Conservation (phyloP, 257 asterid genomes). For the Ophiorrhiza pumila region DNA sequence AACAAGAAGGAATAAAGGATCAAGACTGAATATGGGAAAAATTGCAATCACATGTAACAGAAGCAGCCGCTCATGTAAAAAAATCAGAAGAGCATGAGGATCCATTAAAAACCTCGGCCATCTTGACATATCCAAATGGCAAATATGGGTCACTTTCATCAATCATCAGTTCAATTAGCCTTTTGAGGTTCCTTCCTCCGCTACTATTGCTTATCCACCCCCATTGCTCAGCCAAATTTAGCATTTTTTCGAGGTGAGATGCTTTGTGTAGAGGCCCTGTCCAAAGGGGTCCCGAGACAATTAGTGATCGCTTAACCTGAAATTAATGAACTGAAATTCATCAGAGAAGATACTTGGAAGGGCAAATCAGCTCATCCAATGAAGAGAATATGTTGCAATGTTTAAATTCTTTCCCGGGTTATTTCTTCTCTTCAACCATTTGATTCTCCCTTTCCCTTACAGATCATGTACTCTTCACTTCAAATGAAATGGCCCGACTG, state of each 20-base stretch:
- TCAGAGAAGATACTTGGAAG: background rate
- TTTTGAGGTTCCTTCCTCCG: slow-evolving; percentile 59
- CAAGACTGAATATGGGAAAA: background rate
- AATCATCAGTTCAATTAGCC: slow-evolving; percentile 61
- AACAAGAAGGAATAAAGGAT: slow-evolving; percentile 9
- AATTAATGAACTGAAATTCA: slow-evolving; percentile 13
- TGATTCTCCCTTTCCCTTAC: background rate
- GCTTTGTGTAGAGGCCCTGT: slow-evolving; percentile 85
- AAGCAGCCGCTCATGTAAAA: background rate
- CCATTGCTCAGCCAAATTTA: slow-evolving; percentile 72
- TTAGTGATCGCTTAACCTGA: slow-evolving; percentile 62
- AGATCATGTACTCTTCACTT: background rate
- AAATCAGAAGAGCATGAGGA: background rate
- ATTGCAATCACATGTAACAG: background rate
- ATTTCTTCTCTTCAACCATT: background rate
- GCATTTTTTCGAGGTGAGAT: slow-evolving; percentile 54
- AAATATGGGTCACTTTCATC: slow-evolving; percentile 76
- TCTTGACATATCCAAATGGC: slow-evolving; percentile 77
- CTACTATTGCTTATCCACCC: slow-evolving; percentile 67
- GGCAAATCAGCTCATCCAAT: background rate
- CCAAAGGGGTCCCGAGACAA: slow-evolving; percentile 96
- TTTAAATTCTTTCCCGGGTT: no score
- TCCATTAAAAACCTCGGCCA: slow-evolving; percentile 62
- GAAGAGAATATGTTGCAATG: background rate
- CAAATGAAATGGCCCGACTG: background rate